Evolutionary conservation across 345 rosid genomes (phyloP).

Genomic region (Camelina laxa): DNA sequence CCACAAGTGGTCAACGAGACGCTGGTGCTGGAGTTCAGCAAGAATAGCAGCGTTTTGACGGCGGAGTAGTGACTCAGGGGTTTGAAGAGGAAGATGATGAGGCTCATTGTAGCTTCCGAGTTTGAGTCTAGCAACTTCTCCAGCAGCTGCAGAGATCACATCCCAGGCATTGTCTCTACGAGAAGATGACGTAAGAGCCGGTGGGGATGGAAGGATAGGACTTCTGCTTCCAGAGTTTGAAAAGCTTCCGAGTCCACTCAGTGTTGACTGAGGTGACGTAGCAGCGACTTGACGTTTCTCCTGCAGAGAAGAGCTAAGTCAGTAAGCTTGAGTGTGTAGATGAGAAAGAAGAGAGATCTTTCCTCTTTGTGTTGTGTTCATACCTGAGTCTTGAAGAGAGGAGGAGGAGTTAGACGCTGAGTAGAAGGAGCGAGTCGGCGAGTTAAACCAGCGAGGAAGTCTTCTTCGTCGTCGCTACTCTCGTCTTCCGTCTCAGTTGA

Average conservation of each 20-base stretch:
- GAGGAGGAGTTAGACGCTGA: slow-evolving; percentile 49
- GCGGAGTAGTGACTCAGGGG: slow-evolving; percentile 6
- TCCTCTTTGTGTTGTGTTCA: no score
- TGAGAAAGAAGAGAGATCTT: not conserved
- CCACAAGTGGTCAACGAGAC: slow-evolving; percentile 28
- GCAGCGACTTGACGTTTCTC: slow-evolving; percentile 48
- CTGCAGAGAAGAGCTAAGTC: not conserved
- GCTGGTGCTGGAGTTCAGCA: slow-evolving; percentile 33
- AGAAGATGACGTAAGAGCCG: slow-evolving; percentile 51
- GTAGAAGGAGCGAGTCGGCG: slow-evolving; percentile 70
- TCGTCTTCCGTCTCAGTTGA: slow-evolving; percentile 57
- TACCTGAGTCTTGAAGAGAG: slow-evolving; percentile 43
- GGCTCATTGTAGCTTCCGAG: slow-evolving; percentile 40
- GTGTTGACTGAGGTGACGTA: slow-evolving; percentile 85
- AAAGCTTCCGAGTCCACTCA: slow-evolving; percentile 63
- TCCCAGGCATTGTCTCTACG: slow-evolving; percentile 57
- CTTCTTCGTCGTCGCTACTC: slow-evolving; percentile 72
- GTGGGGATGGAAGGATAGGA: slow-evolving; percentile 42
- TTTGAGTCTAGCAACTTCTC: slow-evolving; percentile 73
- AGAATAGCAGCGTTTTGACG: slow-evolving; percentile 37
- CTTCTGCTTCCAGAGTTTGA: slow-evolving; percentile 51
- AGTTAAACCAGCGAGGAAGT: slow-evolving; percentile 64
- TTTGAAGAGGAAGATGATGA: slow-evolving; percentile 8
- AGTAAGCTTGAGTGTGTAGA: not conserved
- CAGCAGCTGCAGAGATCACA: slow-evolving; percentile 79